Evolutionary conservation across 768 basidiomycete species (phyloP).

Genomic region (Gymnopilus junonius): DNA sequence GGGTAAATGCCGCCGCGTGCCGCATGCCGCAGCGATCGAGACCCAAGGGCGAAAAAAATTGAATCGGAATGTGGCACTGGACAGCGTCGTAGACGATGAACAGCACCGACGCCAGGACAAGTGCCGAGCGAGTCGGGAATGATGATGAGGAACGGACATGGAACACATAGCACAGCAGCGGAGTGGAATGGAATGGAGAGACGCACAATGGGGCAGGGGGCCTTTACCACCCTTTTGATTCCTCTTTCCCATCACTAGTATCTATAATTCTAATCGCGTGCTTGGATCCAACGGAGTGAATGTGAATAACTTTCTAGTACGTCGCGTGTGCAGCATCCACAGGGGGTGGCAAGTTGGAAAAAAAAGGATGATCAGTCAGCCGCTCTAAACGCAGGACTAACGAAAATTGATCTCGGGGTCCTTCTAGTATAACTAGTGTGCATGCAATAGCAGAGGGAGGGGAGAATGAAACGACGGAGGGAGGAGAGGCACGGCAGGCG

Average conservation of each 20-base stretch:
- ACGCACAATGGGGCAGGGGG: slow-evolving; percentile 26
- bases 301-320: not conserved
- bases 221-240: slow-evolving; percentile 27
- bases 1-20: slow-evolving; percentile 8
- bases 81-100: too few relatives aligned
- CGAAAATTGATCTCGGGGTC: not conserved
- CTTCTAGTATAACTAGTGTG: not conserved
- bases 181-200: not conserved
- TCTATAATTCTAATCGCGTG: slow-evolving; percentile 2
- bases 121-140: too few relatives aligned
- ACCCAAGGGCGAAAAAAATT: not conserved
- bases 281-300: too few relatives aligned
- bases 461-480: not conserved
- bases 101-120: too few relatives aligned
- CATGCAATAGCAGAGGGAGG: not conserved
- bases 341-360: too few relatives aligned
- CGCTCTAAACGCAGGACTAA: not conserved
- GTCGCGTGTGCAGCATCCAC: not conserved
- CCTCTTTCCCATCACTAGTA: slow-evolving; percentile 18
- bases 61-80: not conserved
- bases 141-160: not conserved
- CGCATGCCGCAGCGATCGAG: not conserved
- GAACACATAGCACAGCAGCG: not conserved
- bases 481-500: not conserved
- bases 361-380: not conserved